Conservation (phyloP, 345 rosid species). For the Leavenworthia alabamica region DNA sequence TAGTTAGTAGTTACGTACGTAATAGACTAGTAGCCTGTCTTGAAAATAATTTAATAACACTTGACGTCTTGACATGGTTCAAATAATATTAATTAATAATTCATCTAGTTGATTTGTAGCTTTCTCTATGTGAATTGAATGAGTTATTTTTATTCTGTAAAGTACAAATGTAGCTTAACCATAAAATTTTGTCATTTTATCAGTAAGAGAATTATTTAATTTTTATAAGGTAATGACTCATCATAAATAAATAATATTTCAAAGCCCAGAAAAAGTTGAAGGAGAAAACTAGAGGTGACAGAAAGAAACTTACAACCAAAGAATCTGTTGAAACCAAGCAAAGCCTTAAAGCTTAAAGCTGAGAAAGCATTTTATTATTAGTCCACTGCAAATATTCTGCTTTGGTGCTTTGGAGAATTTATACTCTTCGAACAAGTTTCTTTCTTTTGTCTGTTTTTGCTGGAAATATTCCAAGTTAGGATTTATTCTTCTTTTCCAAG, state of each 20-base stretch:
- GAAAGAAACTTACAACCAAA: not conserved
- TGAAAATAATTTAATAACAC: not conserved
- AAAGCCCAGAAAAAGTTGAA: not conserved
- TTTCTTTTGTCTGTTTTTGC: not conserved
- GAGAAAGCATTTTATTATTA: not conserved
- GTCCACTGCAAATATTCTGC: slow-evolving; percentile 8
- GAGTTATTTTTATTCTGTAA: slow-evolving; percentile 3
- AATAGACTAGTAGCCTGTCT: not conserved
- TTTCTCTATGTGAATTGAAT: slow-evolving; percentile 5
- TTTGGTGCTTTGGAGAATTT: slow-evolving; percentile 22
- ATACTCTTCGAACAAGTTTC: slow-evolving; percentile 19
- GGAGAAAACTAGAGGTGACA: not conserved
- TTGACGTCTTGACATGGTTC: not conserved
- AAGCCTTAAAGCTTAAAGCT: slow-evolving; percentile 13
- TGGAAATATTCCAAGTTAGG: not conserved
- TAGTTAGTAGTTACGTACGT: not conserved
- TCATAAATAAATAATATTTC: slow-evolving; percentile 4
- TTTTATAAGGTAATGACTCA: not conserved
- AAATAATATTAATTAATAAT: not conserved
- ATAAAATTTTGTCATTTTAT: not conserved
- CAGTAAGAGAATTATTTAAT: not conserved
- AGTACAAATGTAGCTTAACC: slow-evolving; percentile 14
- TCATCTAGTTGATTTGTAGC: slow-evolving; percentile 8
- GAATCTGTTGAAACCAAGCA: slow-evolving; percentile 23
- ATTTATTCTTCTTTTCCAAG: slow-evolving; percentile 6